These are phyloP conservation scores for Neopestalotiopsis sp. DNA, from an alignment of 2,329 filamentous ascomycete species.

Conservation along the genomic window DNA sequence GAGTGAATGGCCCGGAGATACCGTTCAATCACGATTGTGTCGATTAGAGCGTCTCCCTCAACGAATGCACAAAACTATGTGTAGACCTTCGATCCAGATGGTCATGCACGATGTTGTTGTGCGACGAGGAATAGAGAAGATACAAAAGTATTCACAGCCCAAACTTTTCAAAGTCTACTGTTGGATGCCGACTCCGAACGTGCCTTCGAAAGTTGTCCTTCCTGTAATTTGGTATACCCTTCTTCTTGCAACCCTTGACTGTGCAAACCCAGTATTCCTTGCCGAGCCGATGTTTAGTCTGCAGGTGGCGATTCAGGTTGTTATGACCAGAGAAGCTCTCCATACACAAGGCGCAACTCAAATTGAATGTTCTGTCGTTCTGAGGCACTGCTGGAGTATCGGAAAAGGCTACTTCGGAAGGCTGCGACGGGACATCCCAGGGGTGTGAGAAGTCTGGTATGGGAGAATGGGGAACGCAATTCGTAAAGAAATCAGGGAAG, in stretches of 20 bases:
- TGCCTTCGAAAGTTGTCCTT: constrained; percentile 14
- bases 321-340: neutral
- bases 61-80: neutral
- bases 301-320: constrained; percentile 3
- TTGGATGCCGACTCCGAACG: neutral
- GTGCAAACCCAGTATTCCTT: constrained; percentile 15
- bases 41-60: too few relatives aligned
- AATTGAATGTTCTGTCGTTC: neutral
- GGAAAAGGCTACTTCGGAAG: neutral
- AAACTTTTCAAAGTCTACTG: constrained; percentile 1
- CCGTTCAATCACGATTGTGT: too few relatives aligned
- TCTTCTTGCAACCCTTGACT: constrained; percentile 3
- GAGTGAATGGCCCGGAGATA: too few relatives aligned
- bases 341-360: neutral
- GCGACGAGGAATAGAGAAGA: neutral
- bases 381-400: neutral
- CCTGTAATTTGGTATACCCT: neutral
- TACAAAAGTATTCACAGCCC: constrained; percentile 8
- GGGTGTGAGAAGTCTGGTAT: constrained; percentile 2
- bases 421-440: neutral
- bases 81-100: constrained; percentile 13
- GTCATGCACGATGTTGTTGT: neutral
- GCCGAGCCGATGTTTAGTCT: constrained; percentile 2
- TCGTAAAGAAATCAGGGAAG: neutral
- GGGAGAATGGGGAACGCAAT: constrained; percentile 4